Conservation (phyloP, 2,329 filamentous ascomycete genomes). For the Colletotrichum tropicale region DNA sequence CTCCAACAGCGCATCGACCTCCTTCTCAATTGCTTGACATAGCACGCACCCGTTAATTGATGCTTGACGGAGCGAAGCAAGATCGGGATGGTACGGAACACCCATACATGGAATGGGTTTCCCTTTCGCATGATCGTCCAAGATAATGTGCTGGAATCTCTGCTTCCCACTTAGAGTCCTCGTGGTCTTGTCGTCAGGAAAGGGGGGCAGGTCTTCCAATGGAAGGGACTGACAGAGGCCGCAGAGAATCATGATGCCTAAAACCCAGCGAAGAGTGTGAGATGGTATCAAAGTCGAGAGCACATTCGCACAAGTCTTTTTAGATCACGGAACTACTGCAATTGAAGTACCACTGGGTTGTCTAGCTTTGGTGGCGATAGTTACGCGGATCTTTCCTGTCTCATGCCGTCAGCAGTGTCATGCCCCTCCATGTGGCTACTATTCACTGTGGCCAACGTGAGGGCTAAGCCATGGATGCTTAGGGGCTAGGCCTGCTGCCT, state of each 20-base stretch:
- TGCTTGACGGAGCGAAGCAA: neutral
- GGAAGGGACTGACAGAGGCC: neutral
- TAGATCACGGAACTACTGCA: neutral
- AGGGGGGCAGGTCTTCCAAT: neutral
- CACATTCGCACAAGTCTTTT: neutral
- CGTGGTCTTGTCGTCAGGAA: neutral
- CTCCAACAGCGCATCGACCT: neutral
- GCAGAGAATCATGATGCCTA: neutral
- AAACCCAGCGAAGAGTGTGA: neutral
- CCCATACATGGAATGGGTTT: neutral
- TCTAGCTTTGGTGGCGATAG: neutral
- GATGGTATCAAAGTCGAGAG: neutral
- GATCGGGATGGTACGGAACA: neutral
- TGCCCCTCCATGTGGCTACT: neutral
- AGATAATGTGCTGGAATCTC: neutral
- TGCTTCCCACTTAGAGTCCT: neutral
- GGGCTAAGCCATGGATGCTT: neutral
- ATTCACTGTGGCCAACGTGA: neutral
- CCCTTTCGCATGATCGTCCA: neutral
- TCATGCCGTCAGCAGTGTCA: neutral
- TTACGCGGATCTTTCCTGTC: neutral
- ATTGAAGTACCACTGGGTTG: neutral
- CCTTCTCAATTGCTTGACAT: neutral
- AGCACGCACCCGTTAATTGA: neutral
- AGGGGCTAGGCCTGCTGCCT: neutral